Conservation (phyloP, 208 protist genomes). For the Trypanosoma brucei region DNA sequence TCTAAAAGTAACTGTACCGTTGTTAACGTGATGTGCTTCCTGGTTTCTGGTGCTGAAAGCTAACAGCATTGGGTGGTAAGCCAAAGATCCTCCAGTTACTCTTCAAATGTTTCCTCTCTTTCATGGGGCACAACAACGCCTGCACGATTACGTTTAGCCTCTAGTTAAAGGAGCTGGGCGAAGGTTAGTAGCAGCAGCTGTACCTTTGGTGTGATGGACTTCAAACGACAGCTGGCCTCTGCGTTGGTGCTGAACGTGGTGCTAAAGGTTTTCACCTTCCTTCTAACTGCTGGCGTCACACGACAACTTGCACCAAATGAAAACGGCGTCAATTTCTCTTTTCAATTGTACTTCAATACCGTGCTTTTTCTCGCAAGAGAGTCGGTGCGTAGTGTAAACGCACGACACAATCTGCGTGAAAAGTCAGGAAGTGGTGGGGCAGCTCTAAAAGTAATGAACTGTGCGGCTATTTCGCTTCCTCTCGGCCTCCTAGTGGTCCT, state of each 20-base stretch:
- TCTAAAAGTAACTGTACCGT: too few relatives aligned
- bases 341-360: slow-evolving; percentile 73
- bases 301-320: slow-evolving; percentile 65
- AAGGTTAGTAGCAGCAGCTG: too few relatives aligned
- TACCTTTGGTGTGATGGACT: slow-evolving; percentile 19
- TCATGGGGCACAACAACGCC: too few relatives aligned
- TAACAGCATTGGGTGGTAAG: too few relatives aligned
- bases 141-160: too few relatives aligned
- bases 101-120: too few relatives aligned
- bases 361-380: slow-evolving; percentile 74
- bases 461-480: slow-evolving; percentile 38
- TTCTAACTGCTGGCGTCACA: slow-evolving; percentile 54
- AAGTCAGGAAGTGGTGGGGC: slow-evolving; percentile 2
- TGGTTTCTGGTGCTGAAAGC: too few relatives aligned
- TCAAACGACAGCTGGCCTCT: slow-evolving; percentile 60
- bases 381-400: slow-evolving; percentile 61
- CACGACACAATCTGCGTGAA: slow-evolving; percentile 27
- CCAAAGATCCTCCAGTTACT: too few relatives aligned
- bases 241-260: slow-evolving; percentile 56
- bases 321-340: slow-evolving; percentile 73
- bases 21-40: too few relatives aligned
- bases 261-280: slow-evolving; percentile 76
- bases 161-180: too few relatives aligned
- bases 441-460: slow-evolving; percentile 31
- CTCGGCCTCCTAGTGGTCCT: slow-evolving; percentile 27